Evolutionary conservation across 1,139 yeast genomes (phyloP), one percentile per base, ranked within the genome.

Genomic region (Pichia sp.): DNA sequence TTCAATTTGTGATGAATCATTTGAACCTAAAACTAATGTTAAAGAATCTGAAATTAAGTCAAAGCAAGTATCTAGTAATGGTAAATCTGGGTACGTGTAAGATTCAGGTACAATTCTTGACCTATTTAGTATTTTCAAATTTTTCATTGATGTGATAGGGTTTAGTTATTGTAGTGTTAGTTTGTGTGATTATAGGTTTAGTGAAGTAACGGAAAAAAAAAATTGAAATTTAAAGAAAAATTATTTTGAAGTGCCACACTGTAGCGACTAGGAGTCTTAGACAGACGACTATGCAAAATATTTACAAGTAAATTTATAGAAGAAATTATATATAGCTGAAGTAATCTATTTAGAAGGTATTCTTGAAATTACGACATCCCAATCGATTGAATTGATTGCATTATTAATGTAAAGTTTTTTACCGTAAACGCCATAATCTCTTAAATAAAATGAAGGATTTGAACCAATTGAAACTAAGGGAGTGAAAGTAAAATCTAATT

Each of bases 361-460:
- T 63, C 89, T 74, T 46, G 69, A 62, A 45, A 68, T 67, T 14
- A 81, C 82, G 23, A 74, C 66, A 34, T 71, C 69, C 93, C 93
- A 83, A 58, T 83, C 80, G 41, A 81, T 74, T 51, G 82, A 70
- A 43, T 77, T 71, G 85, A 91, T 80, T 24, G 74, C 72, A 52
- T 80, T 79, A 49, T 80, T 79, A 54, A 83, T 66, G 57, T 82
- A 83, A 44, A 63, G 58, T 46, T 68, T 72, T 60, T 83, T 83
- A 42, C 93, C 93, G 58, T 69, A 81, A 4, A 79, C 83, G 38
- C 93, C 93, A 53, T 81, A 83, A 59, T 83, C 91, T 46, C 73
- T 62, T 41, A 82, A 61, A 64, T 79, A 83, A 42, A 74, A 74
- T 53, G 80, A 75, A 54, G 84, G 81, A 28, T 84, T 77, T 9